phyloP scores from a whole-genome alignment of 192 early-diverging fungal species.

The Bifiguratus adelaidae region DNA sequence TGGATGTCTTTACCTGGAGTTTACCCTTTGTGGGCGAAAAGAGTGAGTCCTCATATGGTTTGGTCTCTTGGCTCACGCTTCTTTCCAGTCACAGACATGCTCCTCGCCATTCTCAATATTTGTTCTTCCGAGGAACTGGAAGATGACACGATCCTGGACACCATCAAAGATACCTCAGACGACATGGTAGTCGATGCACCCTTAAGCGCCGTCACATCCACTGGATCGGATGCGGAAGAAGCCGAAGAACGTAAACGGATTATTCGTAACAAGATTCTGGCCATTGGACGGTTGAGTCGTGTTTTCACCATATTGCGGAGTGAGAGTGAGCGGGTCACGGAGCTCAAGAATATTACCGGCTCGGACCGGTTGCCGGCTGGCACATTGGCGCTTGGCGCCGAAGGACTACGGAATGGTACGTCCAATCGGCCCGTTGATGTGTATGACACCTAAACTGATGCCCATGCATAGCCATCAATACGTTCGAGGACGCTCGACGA shows the following conservation, averaged over 20 bases:
- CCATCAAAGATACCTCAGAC: too few relatives aligned
- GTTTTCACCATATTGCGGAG: constrained; percentile 85
- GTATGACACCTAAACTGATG: too few relatives aligned
- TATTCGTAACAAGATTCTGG: constrained; percentile 84
- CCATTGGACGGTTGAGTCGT: constrained; percentile 82
- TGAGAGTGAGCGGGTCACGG: constrained; percentile 86
- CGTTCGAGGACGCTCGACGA: constrained; percentile 86
- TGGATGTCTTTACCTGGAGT: constrained; percentile 98
- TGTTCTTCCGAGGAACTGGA: constrained; percentile 91
- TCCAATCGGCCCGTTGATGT: too few relatives aligned
- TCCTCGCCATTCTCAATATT: constrained; percentile 86
- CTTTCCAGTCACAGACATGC: constrained; percentile 85
- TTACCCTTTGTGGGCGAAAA: constrained; percentile 98
- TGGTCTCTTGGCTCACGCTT: neutral
- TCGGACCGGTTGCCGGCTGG: constrained; percentile 79
- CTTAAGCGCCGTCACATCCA: constrained; percentile 1
- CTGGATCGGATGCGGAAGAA: constrained; percentile 19
- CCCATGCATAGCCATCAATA: constrained; percentile 73
- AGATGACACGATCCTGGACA: too few relatives aligned
- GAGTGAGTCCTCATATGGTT: constrained; percentile 36
- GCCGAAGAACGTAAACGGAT: constrained; percentile 51
- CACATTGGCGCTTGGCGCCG: constrained; percentile 77
- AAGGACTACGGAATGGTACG: constrained; percentile 79
- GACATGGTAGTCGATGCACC: constrained; percentile 25
- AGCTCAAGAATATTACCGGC: constrained; percentile 85